phyloP scores from a whole-genome alignment of 2,329 filamentous ascomycete genomes.

The Pseudohalonectria lignicola region DNA sequence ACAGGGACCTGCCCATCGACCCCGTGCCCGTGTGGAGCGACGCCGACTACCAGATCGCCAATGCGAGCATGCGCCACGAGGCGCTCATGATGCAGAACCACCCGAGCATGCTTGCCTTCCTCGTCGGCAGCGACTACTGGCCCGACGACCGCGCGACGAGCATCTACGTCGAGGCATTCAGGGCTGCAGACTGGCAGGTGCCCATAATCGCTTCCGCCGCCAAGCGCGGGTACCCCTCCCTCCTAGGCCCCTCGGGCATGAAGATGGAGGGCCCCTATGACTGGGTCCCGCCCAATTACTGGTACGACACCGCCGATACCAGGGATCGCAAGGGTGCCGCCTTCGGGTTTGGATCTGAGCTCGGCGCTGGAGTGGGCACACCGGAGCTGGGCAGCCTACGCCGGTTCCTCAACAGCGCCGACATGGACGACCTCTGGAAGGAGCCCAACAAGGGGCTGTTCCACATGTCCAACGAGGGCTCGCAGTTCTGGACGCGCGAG shows the following conservation, averaged over 20 bases:
- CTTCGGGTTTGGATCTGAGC: constrained; percentile 53
- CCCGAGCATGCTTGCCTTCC: constrained; percentile 44
- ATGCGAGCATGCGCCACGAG: constrained; percentile 46
- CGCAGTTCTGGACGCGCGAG: constrained; percentile 40
- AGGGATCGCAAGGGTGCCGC: constrained; percentile 38
- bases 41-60: constrained; percentile 42
- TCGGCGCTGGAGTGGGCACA: constrained; percentile 50
- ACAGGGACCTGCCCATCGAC: constrained; percentile 33
- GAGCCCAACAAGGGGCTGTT: constrained; percentile 38
- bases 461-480: constrained; percentile 47
- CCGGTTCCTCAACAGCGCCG: constrained; percentile 37
- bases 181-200: constrained; percentile 39
- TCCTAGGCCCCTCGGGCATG: constrained; percentile 45
- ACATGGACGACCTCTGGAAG: constrained; percentile 46
- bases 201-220: constrained; percentile 48
- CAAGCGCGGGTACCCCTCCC: constrained; percentile 38
- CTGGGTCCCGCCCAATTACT: constrained; percentile 56
- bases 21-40: constrained; percentile 31
- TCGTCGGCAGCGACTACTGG: constrained; percentile 54
- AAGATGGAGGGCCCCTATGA: constrained; percentile 59
- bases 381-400: constrained; percentile 42
- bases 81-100: constrained; percentile 48
- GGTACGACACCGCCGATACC: constrained; percentile 35
- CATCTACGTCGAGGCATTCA: constrained; percentile 40
- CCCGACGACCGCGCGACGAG: constrained; percentile 43